phyloP scores from a whole-genome alignment of 2,329 filamentous ascomycete species.

The Phialocephala subalpina region DNA sequence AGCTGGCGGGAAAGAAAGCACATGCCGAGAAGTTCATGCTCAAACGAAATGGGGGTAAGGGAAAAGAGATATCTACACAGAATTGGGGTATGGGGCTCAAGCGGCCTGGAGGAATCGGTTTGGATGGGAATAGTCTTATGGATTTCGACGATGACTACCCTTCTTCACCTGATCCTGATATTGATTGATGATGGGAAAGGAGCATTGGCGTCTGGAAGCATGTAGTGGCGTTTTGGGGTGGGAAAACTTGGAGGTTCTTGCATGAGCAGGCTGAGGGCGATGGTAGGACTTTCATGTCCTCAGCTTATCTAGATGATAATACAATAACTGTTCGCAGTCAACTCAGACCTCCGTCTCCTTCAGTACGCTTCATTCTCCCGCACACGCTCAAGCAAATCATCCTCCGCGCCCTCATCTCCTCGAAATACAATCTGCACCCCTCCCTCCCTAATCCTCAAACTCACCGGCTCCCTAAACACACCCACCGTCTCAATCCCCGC shows the following conservation, averaged over 20 bases:
- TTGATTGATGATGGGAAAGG: constrained; percentile 11
- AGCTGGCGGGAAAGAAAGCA: constrained; percentile 55
- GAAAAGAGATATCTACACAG: constrained; percentile 47
- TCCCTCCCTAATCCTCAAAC: too few relatives aligned
- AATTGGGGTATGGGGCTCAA: constrained; percentile 40
- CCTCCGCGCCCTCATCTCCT: too few relatives aligned
- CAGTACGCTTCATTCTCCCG: too few relatives aligned
- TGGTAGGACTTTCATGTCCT: not conserved
- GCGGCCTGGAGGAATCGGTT: constrained; percentile 43
- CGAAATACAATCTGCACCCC: too few relatives aligned
- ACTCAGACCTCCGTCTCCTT: not conserved
- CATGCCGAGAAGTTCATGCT: constrained; percentile 49
- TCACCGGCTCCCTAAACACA: too few relatives aligned
- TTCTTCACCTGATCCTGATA: constrained; percentile 5
- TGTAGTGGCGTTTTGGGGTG: constrained; percentile 22
- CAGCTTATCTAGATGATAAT: constrained; percentile 12
- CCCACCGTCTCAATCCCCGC: too few relatives aligned
- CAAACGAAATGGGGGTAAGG: constrained; percentile 47
- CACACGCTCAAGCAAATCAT: too few relatives aligned
- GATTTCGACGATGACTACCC: constrained; percentile 64
- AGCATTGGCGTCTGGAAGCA: constrained; percentile 14
- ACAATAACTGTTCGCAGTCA: not conserved
- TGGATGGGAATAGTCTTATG: constrained; percentile 58
- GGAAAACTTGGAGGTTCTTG: not conserved
- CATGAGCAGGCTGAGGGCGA: not conserved